Percentiles rank a stretch among this genome's conserved stretches.
These are phyloP conservation scores for Xylaria bambusicola DNA, from an alignment of 495 filamentous ascomycete genomes.

Conservation along the genomic window DNA sequence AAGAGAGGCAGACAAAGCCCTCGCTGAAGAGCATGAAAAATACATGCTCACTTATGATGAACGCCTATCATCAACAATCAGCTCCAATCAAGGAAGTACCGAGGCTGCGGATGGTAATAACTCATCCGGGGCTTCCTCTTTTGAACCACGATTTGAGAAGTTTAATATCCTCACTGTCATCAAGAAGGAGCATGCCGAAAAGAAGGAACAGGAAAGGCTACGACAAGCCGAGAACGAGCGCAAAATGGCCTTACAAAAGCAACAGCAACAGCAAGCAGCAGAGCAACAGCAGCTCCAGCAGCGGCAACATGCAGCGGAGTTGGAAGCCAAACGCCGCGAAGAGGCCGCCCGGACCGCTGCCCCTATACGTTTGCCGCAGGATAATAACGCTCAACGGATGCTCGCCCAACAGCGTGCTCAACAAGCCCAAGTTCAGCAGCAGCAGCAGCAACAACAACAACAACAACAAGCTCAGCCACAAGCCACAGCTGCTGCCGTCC, in stretches of 20 bases:
- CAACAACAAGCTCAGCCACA: constrained; percentile 31
- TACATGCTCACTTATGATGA: constrained; percentile 96
- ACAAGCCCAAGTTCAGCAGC: constrained; percentile 51
- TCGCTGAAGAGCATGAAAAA: constrained; percentile 82
- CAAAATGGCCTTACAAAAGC: constrained; percentile 53
- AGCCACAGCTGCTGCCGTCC: constrained; percentile 40
- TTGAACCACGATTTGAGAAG: constrained; percentile 83
- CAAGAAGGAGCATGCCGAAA: constrained; percentile 73
- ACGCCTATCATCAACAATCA: constrained; percentile 62
- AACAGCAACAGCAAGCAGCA: constrained; percentile 40
- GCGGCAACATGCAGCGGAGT: constrained; percentile 32
- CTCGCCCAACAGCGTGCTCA: constrained; percentile 34
- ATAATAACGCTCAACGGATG: constrained; percentile 33
- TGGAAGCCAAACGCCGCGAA: constrained; percentile 41
- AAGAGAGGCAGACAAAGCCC: constrained; percentile 88
- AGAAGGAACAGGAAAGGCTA: constrained; percentile 60
- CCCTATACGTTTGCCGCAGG: constrained; percentile 32
- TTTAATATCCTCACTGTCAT: constrained; percentile 91
- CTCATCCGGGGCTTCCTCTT: constrained; percentile 65
- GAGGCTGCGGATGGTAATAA: constrained; percentile 73
- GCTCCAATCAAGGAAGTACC: constrained; percentile 55
- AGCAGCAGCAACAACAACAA: constrained; percentile 47
- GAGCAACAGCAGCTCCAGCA: constrained; percentile 27
- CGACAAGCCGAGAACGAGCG: constrained; percentile 69
- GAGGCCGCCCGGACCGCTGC: constrained; percentile 38